These are phyloP conservation scores for Eutrema yunnanense DNA, from an alignment of 345 rosid genomes.

Conservation along the genomic window DNA sequence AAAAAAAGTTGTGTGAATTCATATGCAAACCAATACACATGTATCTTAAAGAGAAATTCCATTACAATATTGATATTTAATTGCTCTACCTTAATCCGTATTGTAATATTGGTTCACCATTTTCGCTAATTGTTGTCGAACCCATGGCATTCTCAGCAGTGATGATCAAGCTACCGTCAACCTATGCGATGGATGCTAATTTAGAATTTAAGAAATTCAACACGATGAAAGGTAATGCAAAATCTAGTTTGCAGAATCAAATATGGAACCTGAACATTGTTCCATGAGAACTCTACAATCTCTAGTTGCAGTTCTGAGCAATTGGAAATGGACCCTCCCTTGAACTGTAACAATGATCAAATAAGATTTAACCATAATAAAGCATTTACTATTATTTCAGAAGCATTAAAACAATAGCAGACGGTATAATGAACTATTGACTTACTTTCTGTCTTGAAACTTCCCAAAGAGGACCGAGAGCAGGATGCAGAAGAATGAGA, in stretches of 20 bases:
- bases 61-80: background rate
- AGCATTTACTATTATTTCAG: background rate
- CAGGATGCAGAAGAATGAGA: slow-evolving; percentile 90
- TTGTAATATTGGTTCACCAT: slow-evolving; percentile 58
- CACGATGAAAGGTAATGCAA: background rate
- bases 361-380: background rate
- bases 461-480: slow-evolving; percentile 96
- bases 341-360: slow-evolving; percentile 43
- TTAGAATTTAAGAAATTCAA: slow-evolving; percentile 9
- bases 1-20: slow-evolving; percentile 1
- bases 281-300: slow-evolving; percentile 87
- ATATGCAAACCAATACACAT: background rate
- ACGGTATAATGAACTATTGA: background rate
- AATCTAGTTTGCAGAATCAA: background rate
- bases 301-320: slow-evolving; percentile 84
- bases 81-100: slow-evolving; percentile 65
- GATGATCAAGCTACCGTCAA: slow-evolving; percentile 80
- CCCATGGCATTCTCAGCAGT: slow-evolving; percentile 75
- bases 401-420: background rate
- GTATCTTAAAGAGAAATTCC: background rate
- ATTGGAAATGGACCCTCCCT: slow-evolving; percentile 65
- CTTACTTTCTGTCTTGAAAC: slow-evolving; percentile 75
- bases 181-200: slow-evolving; percentile 34
- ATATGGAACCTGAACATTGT: slow-evolving; percentile 68
- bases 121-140: slow-evolving; percentile 38